phyloP scores from a whole-genome alignment of 2,329 filamentous ascomycete species.

The Fusarium sp. region DNA sequence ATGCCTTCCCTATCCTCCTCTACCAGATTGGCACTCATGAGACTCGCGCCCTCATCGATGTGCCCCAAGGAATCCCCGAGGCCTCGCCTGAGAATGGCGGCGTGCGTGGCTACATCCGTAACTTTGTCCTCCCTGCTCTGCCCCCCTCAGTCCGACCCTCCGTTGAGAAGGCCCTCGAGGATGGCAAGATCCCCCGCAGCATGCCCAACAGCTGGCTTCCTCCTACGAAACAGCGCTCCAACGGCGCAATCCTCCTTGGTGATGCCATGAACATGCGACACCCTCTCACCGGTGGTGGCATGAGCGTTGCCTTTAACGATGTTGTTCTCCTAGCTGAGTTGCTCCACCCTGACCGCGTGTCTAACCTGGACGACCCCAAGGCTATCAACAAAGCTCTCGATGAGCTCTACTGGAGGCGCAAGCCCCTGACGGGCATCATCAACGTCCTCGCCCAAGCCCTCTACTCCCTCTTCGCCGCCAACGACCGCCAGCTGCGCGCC shows the following conservation, averaged over 20 bases:
- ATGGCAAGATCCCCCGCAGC: slow-evolving; percentile 78
- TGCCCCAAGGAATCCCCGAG: slow-evolving; percentile 81
- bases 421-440: slow-evolving; percentile 85
- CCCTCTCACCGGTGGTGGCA: slow-evolving; percentile 94
- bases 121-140: slow-evolving; percentile 82
- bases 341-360: slow-evolving; percentile 76
- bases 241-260: slow-evolving; percentile 83
- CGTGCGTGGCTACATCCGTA: slow-evolving; percentile 84
- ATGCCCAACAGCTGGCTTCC: slow-evolving; percentile 99
- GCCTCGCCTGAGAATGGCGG: slow-evolving; percentile 82
- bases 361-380: slow-evolving; percentile 74
- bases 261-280: slow-evolving; percentile 99
- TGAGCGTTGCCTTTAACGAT: slow-evolving; percentile 98
- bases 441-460: slow-evolving; percentile 98
- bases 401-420: slow-evolving; percentile 88
- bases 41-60: slow-evolving; percentile 89
- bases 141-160: slow-evolving; percentile 78
- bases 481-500: slow-evolving; percentile 80
- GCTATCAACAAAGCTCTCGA: slow-evolving; percentile 77
- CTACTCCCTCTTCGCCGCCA: slow-evolving; percentile 90
- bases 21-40: slow-evolving; percentile 98
- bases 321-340: slow-evolving; percentile 82
- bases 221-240: slow-evolving; percentile 68
- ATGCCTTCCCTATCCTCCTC: slow-evolving; percentile 82
- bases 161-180: slow-evolving; percentile 81